Evolutionary conservation across 257 asterid species (phyloP).

Genomic region (Petunia axillaris): DNA sequence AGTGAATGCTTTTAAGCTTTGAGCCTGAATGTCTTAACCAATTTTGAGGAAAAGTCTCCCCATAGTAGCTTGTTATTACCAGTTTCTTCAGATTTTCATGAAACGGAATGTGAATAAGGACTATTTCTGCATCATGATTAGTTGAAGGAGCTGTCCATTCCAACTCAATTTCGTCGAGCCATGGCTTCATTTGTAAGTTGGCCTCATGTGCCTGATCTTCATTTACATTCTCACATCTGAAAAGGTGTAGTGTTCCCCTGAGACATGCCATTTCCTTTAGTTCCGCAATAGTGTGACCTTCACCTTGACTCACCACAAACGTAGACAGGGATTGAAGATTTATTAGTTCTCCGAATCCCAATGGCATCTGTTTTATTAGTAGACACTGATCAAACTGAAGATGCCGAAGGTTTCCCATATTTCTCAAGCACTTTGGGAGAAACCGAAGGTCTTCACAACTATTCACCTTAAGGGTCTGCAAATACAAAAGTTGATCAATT

Average conservation of each 20-base stretch:
- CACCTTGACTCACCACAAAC: background rate
- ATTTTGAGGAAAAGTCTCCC: conserved; percentile 33
- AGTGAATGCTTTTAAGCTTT: conserved; percentile 39
- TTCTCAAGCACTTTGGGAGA: background rate
- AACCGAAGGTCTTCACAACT: background rate
- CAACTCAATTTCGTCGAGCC: conserved; percentile 39
- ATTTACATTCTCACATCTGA: conserved; percentile 43
- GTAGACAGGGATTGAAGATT: background rate
- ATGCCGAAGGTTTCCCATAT: background rate
- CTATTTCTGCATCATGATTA: conserved; percentile 27
- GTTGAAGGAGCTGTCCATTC: conserved; percentile 35
- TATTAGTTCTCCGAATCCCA: background rate
- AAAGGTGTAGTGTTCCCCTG: background rate
- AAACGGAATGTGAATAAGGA: conserved; percentile 47
- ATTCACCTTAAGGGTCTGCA: background rate
- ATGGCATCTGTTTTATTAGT: background rate
- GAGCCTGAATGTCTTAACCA: conserved; percentile 38
- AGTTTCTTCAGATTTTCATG: conserved; percentile 47
- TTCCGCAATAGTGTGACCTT: background rate
- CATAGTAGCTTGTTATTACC: conserved; percentile 34
- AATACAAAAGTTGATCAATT: background rate
- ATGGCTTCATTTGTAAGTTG: conserved; percentile 35
- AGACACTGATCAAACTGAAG: background rate
- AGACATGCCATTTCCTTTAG: background rate
- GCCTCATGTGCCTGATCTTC: conserved; percentile 37